A percentile compares a stretch with the other conserved stretches of the same genome.
phyloP scores from a whole-genome alignment of 2,329 filamentous ascomycete species.

The Myriosclerotinia duriaeana region DNA sequence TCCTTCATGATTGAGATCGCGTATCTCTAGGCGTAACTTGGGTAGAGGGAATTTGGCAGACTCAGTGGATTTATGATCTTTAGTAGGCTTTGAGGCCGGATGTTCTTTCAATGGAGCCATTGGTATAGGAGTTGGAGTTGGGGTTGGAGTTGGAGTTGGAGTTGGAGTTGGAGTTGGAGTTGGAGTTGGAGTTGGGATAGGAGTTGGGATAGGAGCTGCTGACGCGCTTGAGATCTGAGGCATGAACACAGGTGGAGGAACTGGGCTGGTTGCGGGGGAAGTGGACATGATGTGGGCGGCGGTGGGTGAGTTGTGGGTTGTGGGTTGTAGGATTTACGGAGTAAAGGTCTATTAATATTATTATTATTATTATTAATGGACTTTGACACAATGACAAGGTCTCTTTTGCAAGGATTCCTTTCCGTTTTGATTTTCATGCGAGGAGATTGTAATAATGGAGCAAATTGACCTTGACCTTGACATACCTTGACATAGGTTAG shows the following conservation, averaged over 20 bases:
- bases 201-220: conserved; percentile 22
- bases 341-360: background rate
- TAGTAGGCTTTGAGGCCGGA: conserved; percentile 8
- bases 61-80: conserved; percentile 4
- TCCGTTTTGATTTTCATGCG: background rate
- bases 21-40: conserved; percentile 59
- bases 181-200: conserved; percentile 23
- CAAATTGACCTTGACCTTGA: background rate
- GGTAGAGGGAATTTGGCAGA: conserved; percentile 47
- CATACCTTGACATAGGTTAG: background rate
- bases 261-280: conserved; percentile 28
- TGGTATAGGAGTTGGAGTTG: conserved; percentile 28
- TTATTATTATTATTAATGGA: no score
- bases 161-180: conserved; percentile 27
- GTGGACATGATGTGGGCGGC: conserved; percentile 26
- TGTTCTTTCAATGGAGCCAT: conserved; percentile 21
- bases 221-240: conserved; percentile 29
- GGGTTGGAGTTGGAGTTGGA: conserved; percentile 17
- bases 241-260: conserved; percentile 33
- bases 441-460: conserved; percentile 5
- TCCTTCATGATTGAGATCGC: conserved; percentile 60
- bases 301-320: background rate
- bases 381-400: conserved; percentile 27
- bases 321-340: background rate
- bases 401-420: conserved; percentile 14